phyloP scores from a whole-genome alignment of 2,329 filamentous ascomycete species.

The Penicillium sp. region DNA sequence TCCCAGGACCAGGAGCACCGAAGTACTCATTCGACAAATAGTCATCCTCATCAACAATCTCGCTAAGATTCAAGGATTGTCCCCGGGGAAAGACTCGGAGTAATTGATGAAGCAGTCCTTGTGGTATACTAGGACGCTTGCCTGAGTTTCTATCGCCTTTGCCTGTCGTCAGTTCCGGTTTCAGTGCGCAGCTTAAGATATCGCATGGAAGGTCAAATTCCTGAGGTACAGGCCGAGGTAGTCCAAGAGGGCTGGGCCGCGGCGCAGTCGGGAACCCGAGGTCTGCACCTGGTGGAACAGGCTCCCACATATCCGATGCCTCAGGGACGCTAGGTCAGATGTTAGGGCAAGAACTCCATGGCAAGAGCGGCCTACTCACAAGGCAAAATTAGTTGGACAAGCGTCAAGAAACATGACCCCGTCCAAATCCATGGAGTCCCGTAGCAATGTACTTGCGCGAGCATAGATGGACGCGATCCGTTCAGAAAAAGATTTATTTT shows the following conservation, averaged over 20 bases:
- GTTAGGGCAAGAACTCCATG: background rate
- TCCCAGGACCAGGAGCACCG: background rate
- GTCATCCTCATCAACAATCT: background rate
- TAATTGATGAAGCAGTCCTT: slow-evolving; percentile 12
- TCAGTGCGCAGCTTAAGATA: slow-evolving; percentile 13
- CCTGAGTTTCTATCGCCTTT: background rate
- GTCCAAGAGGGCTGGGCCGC: background rate
- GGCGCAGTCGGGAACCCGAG: background rate
- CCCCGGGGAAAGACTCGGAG: slow-evolving; percentile 19
- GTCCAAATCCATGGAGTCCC: slow-evolving; percentile 41
- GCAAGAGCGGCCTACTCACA: slow-evolving; percentile 3
- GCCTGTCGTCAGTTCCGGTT: background rate
- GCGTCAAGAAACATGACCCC: slow-evolving; percentile 32
- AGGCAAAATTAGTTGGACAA: slow-evolving; percentile 17
- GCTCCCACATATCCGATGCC: slow-evolving; percentile 18
- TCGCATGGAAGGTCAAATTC: slow-evolving; percentile 15
- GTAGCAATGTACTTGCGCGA: slow-evolving; percentile 43
- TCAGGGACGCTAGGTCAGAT: background rate
- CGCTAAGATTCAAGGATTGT: slow-evolving; percentile 15
- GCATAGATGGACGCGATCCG: slow-evolving; percentile 34
- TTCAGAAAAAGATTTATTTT: slow-evolving; percentile 8
- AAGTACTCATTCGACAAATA: background rate
- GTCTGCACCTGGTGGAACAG: background rate
- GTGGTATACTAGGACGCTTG: background rate
- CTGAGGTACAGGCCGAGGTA: background rate